Evolutionary conservation across 306 rosid genomes (phyloP), one percentile per base, ranked within the genome.

Genomic region (Vigna trinervia): DNA sequence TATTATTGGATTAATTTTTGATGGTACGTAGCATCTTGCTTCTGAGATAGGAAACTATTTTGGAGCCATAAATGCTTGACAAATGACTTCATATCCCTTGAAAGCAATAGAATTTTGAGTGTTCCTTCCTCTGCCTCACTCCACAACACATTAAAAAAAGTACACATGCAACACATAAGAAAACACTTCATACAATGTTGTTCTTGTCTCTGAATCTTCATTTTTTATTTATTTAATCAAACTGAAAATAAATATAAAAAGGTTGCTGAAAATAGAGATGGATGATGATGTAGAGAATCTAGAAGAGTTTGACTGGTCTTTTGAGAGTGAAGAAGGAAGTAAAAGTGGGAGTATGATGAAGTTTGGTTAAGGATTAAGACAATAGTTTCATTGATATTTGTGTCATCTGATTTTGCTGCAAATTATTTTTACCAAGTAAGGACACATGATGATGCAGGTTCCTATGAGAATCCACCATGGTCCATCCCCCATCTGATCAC

Each of bases 291-390:
- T 12, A 78, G 78, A 68, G 85, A 82, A 82, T 82, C 83, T 80
- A 86, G 46, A 71, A 80, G 36, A 38, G 61, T 82, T 86, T 82
- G 89, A 86, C 89, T 76, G 39, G 85, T 86, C 86, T 72, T 53
- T 72, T 53, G 13, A 28, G 22, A 28, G 19, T 28, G 26, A 75
- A 10, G 14, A 36, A 47, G 48, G 78, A 39, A 50, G 71, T 23
- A 13, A 76, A 53, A 75, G 68, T n/a, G 50, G 75, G 69, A 74
- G 43, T 43, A 26, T 26, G 4, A 61, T 43, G 0, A 30, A 57
- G 43, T 59, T 71, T 46, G 72, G 80, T 30, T 41, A 7, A 57
- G 70, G 71, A 77, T 68, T 80, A 64, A 51, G 75, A 82, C 70
- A 50, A 70, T 43, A 23, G 59, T 7, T 8, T 52, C 71, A 73